These are phyloP conservation scores for Fusarium sublunatum DNA, from an alignment of 2,329 filamentous ascomycete genomes.

Conservation along the genomic window DNA sequence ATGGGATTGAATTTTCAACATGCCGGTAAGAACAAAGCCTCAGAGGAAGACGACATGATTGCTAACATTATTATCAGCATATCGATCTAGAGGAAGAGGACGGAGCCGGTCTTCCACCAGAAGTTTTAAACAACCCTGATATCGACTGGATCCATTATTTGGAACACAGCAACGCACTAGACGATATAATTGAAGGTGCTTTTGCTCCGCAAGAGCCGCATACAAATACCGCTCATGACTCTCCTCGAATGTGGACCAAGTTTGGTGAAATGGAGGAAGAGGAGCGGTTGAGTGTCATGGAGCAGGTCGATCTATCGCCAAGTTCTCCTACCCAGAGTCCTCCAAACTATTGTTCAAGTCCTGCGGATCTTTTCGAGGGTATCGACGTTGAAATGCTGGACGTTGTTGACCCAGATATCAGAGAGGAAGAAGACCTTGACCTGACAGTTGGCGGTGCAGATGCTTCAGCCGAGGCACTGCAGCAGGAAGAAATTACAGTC, in stretches of 20 bases:
- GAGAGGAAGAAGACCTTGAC: background rate
- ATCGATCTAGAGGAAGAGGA: slow-evolving; percentile 21
- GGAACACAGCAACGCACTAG: slow-evolving; percentile 9
- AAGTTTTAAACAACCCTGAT: slow-evolving; percentile 4
- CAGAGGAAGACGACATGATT: background rate
- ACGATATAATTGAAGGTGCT: slow-evolving; percentile 17
- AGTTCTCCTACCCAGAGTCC: slow-evolving; percentile 10
- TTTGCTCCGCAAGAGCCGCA: slow-evolving; percentile 17
- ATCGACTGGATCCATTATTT: slow-evolving; percentile 5
- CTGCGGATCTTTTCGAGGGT: slow-evolving; percentile 10
- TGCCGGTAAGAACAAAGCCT: slow-evolving; percentile 24
- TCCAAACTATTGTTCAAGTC: slow-evolving; percentile 3
- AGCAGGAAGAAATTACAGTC: slow-evolving; percentile 2
- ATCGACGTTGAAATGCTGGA: slow-evolving; percentile 15
- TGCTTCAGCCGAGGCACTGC: slow-evolving; percentile 9
- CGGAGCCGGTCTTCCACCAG: slow-evolving; percentile 9
- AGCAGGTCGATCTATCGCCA: slow-evolving; percentile 17
- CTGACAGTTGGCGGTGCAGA: background rate
- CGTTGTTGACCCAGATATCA: slow-evolving; percentile 6
- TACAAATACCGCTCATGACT: background rate
- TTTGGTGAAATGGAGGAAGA: slow-evolving; percentile 26
- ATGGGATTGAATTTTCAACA: slow-evolving; percentile 15
- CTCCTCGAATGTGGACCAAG: slow-evolving; percentile 33
- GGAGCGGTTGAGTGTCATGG: slow-evolving; percentile 13
- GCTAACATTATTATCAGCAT: slow-evolving; percentile 11